Evolutionary conservation across 345 rosid genomes (phyloP).

Genomic region (Lenwebbia sp.): DNA sequence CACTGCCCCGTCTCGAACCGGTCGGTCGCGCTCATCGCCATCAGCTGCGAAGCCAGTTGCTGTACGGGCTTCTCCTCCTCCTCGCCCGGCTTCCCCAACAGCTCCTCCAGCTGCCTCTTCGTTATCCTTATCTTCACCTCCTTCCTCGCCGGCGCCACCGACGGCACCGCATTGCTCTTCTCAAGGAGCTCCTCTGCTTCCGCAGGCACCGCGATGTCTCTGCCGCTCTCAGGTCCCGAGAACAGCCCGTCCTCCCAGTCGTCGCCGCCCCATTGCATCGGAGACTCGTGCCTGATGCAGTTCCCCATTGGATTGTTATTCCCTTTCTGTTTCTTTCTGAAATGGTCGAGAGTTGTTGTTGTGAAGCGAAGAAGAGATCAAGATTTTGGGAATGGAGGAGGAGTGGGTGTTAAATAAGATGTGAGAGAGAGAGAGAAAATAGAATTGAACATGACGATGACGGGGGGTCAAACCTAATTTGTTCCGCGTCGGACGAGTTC

Average conservation of each 20-base stretch:
- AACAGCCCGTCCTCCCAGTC: conserved; percentile 22
- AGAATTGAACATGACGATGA: neutral
- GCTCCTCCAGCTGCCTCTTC: conserved; percentile 41
- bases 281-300: conserved; percentile 24
- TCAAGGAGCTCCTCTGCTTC: neutral
- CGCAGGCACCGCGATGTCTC: neutral
- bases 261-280: conserved; percentile 42
- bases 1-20: conserved; percentile 13
- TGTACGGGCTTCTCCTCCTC: conserved; percentile 27
- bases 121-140: conserved; percentile 43
- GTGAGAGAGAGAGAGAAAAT: neutral
- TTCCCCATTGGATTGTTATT: conserved; percentile 23
- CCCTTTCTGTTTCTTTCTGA: neutral
- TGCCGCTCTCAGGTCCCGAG: neutral
- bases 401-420: neutral
- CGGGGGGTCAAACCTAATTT: conserved; percentile 23
- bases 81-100: conserved; percentile 29
- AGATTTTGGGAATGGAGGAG: neutral
- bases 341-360: neutral
- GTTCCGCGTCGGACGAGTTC: conserved; percentile 15
- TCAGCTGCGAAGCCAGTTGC: conserved; percentile 28
- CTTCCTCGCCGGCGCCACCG: neutral
- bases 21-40: conserved; percentile 1
- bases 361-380: neutral
- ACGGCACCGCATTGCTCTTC: neutral